A percentile compares a stretch with the other conserved stretches of the same genome.
Conservation (phyloP, 1,284 basidiomycete species). For the Singerocomus inundabilis region DNA sequence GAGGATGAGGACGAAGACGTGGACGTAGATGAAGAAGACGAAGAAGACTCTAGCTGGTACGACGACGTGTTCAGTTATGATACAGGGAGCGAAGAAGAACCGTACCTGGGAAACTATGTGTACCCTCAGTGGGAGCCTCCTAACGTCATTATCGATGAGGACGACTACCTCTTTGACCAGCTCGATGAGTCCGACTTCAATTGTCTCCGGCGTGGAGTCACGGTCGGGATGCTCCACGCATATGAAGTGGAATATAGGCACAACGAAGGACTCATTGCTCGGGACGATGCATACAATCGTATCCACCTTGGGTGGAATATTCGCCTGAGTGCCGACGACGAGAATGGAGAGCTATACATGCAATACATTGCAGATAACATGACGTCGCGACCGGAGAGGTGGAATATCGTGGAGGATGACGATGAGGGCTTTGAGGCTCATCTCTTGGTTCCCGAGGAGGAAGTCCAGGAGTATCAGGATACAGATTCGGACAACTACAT, state of each 20-base stretch:
- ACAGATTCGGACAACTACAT: conserved; percentile 55
- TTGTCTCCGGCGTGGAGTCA: conserved; percentile 61
- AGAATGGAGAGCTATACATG: conserved; percentile 53
- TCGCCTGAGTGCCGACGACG: conserved; percentile 45
- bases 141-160: conserved; percentile 35
- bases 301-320: conserved; percentile 70
- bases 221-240: conserved; percentile 53
- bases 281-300: conserved; percentile 39
- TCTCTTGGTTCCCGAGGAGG: conserved; percentile 44
- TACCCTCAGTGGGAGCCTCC: conserved; percentile 59
- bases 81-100: conserved; percentile 37
- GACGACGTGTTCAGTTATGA: conserved; percentile 36
- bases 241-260: conserved; percentile 58
- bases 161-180: conserved; percentile 39
- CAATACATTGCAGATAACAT: conserved; percentile 49
- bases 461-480: conserved; percentile 45
- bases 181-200: conserved; percentile 38
- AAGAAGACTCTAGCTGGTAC: conserved; percentile 34
- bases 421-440: conserved; percentile 45
- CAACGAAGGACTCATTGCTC: conserved; percentile 47
- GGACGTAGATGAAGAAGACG: conserved; percentile 31
- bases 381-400: conserved; percentile 46
- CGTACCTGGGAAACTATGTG: conserved; percentile 40
- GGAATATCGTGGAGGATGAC: conserved; percentile 41
- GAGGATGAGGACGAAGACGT: conserved; percentile 33